Percentiles rank a stretch among this genome's conserved stretches.
These are phyloP conservation scores for Suillus ampliporus DNA, from an alignment of 768 basidiomycete species.

Conservation along the genomic window DNA sequence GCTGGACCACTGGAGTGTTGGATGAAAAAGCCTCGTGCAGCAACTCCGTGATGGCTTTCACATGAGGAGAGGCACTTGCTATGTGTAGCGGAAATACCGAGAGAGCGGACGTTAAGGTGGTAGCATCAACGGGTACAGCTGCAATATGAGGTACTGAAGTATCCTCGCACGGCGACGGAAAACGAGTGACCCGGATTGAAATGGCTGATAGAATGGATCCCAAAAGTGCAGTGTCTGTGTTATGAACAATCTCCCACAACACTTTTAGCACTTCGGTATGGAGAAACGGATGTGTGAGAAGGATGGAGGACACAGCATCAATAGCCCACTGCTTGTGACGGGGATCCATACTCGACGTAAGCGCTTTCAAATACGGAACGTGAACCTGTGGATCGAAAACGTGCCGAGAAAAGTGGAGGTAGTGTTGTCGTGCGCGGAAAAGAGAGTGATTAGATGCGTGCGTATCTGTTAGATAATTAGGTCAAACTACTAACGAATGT, in stretches of 20 bases:
- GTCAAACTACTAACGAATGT: conserved; percentile 2
- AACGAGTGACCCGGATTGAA: conserved; percentile 1
- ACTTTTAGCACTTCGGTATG: conserved; percentile 43
- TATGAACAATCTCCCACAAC: neutral
- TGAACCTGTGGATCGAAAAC: conserved; percentile 50
- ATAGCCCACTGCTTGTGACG: conserved; percentile 40
- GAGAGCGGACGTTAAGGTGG: neutral
- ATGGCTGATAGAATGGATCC: conserved; percentile 5
- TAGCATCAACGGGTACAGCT: conserved; percentile 5
- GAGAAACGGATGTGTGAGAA: conserved; percentile 40
- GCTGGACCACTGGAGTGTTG: conserved; percentile 27
- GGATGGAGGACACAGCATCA: conserved; percentile 38
- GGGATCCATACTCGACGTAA: conserved; percentile 37
- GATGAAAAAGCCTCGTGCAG: conserved; percentile 30
- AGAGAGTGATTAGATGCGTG: conserved; percentile 21
- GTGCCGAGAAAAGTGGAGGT: conserved; percentile 44
- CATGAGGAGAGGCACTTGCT: neutral
- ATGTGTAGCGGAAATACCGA: neutral
- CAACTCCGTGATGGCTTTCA: neutral
- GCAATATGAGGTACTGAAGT: neutral
- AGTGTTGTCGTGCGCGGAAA: conserved; percentile 46
- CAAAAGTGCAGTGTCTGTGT: neutral
- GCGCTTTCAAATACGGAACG: conserved; percentile 49
- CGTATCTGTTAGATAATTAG: conserved; percentile 23
- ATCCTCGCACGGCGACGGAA: neutral